Conservation (phyloP, 108 stramenopile genomes). For the Cyclotella cryptica region DNA sequence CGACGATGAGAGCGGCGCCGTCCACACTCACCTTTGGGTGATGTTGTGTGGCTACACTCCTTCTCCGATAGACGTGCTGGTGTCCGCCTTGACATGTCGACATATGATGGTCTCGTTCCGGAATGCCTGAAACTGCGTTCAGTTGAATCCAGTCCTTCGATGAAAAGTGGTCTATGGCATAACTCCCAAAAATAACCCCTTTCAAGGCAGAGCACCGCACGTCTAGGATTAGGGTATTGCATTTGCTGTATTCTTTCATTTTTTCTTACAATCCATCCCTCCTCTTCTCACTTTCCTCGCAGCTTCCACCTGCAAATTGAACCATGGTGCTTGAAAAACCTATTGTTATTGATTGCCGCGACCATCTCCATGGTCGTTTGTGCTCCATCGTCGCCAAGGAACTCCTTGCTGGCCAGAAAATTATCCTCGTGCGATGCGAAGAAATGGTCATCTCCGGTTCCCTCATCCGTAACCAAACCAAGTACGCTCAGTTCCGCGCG, state of each 20-base stretch:
- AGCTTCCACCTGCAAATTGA: neutral
- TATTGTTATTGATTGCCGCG: conserved; percentile 97
- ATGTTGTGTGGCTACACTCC: conserved; percentile 43
- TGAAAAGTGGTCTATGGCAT: neutral
- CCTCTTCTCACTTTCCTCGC: neutral
- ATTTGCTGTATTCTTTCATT: neutral
- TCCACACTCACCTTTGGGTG: conserved; percentile 21
- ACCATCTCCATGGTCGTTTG: conserved; percentile 99
- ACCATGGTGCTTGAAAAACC: conserved; percentile 59
- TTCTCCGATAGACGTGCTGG: neutral
- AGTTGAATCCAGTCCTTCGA: neutral
- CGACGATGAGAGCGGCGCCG: conserved; percentile 57
- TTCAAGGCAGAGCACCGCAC: neutral
- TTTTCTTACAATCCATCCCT: neutral
- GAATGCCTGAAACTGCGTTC: neutral
- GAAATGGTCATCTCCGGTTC: conserved; percentile 97
- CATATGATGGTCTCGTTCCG: neutral
- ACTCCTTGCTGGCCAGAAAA: conserved; percentile 96
- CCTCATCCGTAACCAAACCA: conserved; percentile 93
- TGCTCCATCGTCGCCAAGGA: conserved; percentile 99
- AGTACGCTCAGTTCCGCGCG: conserved; percentile 97
- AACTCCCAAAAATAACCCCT: neutral
- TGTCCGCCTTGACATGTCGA: neutral
- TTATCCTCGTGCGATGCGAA: conserved; percentile 98
- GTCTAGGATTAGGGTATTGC: neutral